These are phyloP conservation scores for Onygena corvina DNA, from an alignment of 2,329 filamentous ascomycete species.

Conservation along the genomic window DNA sequence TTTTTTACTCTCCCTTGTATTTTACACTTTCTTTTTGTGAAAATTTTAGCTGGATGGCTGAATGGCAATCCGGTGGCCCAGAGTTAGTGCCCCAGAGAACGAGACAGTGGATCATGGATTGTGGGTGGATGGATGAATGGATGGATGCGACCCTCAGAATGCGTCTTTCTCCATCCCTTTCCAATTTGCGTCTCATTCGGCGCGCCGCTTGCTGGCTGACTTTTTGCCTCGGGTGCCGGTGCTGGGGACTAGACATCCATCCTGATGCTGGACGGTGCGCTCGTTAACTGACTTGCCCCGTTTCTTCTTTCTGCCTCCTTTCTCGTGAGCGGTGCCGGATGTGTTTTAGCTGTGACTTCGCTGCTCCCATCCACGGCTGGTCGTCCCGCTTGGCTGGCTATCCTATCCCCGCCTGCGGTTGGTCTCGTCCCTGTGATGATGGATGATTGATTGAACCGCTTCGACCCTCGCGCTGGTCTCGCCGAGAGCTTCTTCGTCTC, in stretches of 20 bases:
- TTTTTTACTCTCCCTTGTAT: neutral
- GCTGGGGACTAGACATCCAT: neutral
- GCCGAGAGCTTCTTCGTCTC: slow-evolving; percentile 3
- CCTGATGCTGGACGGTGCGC: neutral
- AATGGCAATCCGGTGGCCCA: slow-evolving; percentile 7
- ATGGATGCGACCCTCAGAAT: slow-evolving; percentile 6
- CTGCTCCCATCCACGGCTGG: slow-evolving; percentile 2
- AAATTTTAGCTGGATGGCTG: slow-evolving; percentile 7
- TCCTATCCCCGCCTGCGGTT: slow-evolving; percentile 6
- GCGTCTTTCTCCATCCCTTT: slow-evolving; percentile 5
- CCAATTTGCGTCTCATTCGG: slow-evolving; percentile 6
- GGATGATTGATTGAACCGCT: slow-evolving; percentile 2
- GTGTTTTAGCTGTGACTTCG: slow-evolving; percentile 6
- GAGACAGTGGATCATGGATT: slow-evolving; percentile 5
- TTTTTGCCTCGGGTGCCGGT: slow-evolving; percentile 1
- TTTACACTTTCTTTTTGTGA: slow-evolving; percentile 7
- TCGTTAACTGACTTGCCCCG: slow-evolving; percentile 6
- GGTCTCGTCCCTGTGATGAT: neutral
- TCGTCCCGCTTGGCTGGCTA: slow-evolving; percentile 7
- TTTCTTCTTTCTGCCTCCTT: slow-evolving; percentile 5
- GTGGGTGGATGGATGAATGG: slow-evolving; percentile 6
- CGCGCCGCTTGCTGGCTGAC: slow-evolving; percentile 1
- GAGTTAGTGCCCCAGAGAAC: slow-evolving; percentile 6
- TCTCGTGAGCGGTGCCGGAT: slow-evolving; percentile 2
- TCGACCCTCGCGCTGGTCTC: neutral